Percentiles rank a stretch among this genome's conserved stretches.
Evolutionary conservation across 768 basidiomycete genomes (phyloP).

Genomic region (Strobilomyces dryophilus): DNA sequence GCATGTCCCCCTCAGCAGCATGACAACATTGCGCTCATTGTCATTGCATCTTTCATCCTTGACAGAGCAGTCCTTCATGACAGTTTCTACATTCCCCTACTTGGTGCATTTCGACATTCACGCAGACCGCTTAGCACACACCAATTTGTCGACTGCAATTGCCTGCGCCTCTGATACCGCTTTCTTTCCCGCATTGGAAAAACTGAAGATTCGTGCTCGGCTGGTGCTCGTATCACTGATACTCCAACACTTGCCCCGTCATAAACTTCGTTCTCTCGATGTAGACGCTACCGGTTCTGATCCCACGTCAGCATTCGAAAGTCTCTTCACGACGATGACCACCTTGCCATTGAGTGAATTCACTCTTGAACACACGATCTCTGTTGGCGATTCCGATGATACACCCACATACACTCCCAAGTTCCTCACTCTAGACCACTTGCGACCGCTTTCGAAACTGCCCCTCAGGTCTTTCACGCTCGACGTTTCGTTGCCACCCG

Average conservation of each 20-base stretch:
- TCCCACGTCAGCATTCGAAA: conserved; percentile 31
- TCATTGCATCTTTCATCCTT: conserved; percentile 41
- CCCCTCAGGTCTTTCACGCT: conserved; percentile 34
- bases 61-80: conserved; percentile 33
- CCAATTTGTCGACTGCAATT: conserved; percentile 13
- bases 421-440: conserved; percentile 26
- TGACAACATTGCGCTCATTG: conserved; percentile 34
- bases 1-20: conserved; percentile 29
- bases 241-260: conserved; percentile 30
- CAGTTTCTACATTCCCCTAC: conserved; percentile 34
- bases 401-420: conserved; percentile 15
- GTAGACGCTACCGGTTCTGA: conserved; percentile 35
- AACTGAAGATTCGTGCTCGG: conserved; percentile 39
- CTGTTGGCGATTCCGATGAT: conserved; percentile 31
- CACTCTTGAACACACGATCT: conserved; percentile 37
- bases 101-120: conserved; percentile 44
- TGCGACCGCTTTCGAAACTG: conserved; percentile 35
- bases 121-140: conserved; percentile 33
- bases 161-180: neutral
- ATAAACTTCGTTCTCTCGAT: conserved; percentile 34
- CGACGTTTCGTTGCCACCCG: conserved; percentile 38
- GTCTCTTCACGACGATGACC: conserved; percentile 31
- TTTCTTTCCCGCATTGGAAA: conserved; percentile 36
- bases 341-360: conserved; percentile 34
- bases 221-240: conserved; percentile 33